Conservation (phyloP, 306 rosid species). For the Clitoria ternatea region DNA sequence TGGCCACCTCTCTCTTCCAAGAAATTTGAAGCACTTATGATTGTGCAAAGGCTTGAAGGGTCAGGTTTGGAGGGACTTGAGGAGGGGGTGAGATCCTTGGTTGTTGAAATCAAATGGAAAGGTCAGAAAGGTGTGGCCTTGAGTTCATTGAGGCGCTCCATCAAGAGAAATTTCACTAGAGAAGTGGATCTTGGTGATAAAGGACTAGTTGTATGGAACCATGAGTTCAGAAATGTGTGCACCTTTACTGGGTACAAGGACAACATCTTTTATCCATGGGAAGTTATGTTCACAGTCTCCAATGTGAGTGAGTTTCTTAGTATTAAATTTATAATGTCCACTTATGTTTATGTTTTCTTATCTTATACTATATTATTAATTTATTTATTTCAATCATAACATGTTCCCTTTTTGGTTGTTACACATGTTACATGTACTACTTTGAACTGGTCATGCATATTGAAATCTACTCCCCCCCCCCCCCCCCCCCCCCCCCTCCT, state of each 20-base stretch:
- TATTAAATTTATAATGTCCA: neutral
- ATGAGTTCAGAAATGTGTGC: constrained; percentile 59
- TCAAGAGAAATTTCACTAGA: constrained; percentile 50
- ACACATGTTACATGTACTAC: no score
- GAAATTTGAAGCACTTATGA: constrained; percentile 54
- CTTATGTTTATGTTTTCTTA: neutral
- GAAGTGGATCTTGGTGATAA: constrained; percentile 37
- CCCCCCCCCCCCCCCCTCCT: no score
- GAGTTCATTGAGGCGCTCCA: constrained; percentile 54
- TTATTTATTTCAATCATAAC: neutral
- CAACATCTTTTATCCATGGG: constrained; percentile 71
- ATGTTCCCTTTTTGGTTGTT: neutral
- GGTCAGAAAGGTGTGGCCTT: constrained; percentile 55
- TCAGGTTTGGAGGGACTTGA: constrained; percentile 28
- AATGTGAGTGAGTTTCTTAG: constrained; percentile 56
- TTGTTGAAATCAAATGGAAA: constrained; percentile 69
- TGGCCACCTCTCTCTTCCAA: constrained; percentile 69
- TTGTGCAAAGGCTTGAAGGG: constrained; percentile 48
- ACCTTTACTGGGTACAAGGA: constrained; percentile 52
- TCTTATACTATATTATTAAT: neutral
- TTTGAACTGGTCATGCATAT: neutral
- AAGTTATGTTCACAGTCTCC: constrained; percentile 59
- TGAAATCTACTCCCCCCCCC: neutral
- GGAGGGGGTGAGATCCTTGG: constrained; percentile 31
- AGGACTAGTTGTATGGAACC: constrained; percentile 60